Percentiles rank a stretch among this genome's conserved stretches.
These are phyloP conservation scores for Chaetomium globosum DNA, from an alignment of 2,329 filamentous ascomycete genomes.

Conservation along the genomic window DNA sequence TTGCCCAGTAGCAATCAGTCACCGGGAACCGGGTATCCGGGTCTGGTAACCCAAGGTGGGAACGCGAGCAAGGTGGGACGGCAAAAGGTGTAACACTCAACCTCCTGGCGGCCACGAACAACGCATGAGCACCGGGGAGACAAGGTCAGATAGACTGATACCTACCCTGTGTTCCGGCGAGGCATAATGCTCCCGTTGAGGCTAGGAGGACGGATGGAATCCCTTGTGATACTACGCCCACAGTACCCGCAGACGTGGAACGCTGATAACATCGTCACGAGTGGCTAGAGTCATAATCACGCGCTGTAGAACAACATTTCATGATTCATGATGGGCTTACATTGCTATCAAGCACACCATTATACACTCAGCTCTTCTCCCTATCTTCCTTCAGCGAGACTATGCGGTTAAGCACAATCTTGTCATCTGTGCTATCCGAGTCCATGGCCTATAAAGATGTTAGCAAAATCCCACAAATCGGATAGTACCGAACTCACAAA, in stretches of 20 bases:
- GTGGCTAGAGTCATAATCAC: not conserved
- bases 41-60: not conserved
- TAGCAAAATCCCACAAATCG: not conserved
- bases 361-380: constrained; percentile 55
- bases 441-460: constrained; percentile 63
- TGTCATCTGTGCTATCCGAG: constrained; percentile 75
- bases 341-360: not conserved
- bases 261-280: not conserved
- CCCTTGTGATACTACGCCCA: not conserved
- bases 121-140: not conserved
- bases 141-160: not conserved
- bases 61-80: not conserved
- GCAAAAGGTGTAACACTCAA: not conserved
- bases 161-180: constrained; percentile 3
- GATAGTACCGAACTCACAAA: constrained; percentile 57
- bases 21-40: not conserved
- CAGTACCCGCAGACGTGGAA: not conserved
- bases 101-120: not conserved
- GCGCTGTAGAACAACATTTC: not conserved
- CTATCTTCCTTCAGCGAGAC: constrained; percentile 87
- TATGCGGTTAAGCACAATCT: constrained; percentile 85
- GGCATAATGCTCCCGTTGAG: not conserved
- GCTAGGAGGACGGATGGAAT: not conserved
- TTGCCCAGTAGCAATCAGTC: not conserved
- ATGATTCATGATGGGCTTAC: not conserved